A percentile compares a stretch with the other conserved stretches of the same genome.
These are phyloP conservation scores for Schoenoplectus triqueter DNA, from an alignment of 202 grass and related monocot genomes.

Conservation along the genomic window DNA sequence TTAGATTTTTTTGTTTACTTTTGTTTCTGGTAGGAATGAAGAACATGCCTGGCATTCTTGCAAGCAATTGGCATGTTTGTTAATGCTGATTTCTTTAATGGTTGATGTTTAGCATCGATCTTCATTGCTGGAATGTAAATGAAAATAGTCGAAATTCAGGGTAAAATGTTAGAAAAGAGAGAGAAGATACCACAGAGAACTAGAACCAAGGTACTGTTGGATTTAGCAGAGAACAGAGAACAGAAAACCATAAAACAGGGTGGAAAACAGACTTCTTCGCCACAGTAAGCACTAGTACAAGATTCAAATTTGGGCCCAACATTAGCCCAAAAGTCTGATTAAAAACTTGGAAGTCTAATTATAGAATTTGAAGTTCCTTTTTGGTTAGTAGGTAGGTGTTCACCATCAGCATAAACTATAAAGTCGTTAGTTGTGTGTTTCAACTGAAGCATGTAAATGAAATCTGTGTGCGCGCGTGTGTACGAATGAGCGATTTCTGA, in stretches of 20 bases:
- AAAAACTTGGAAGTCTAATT: not conserved
- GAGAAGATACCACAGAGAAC: no score
- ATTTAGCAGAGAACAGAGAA: no score
- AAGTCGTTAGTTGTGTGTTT: not conserved
- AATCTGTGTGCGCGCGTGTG: no score
- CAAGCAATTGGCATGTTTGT: slow-evolving; percentile 15
- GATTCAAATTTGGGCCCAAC: not conserved
- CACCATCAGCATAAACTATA: not conserved
- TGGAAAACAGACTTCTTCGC: no score
- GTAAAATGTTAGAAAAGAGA: no score
- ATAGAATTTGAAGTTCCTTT: not conserved
- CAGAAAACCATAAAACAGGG: no score
- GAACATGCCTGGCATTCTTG: not conserved
- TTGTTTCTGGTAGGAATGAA: slow-evolving; percentile 24
- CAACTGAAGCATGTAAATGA: no score
- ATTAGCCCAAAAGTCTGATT: not conserved
- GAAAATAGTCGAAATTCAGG: no score
- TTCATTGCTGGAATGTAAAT: not conserved
- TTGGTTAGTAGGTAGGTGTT: not conserved
- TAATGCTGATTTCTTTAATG: slow-evolving; percentile 31
- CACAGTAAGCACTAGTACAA: not conserved
- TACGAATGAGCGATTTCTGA: not conserved
- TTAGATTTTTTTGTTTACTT: not conserved
- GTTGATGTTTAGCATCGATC: slow-evolving; percentile 25
- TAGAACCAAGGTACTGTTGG: no score